Evolutionary conservation across 108 stramenopile genomes (phyloP), one percentile per base, ranked within the genome.

Genomic region (Nitzschia inconspicua): DNA sequence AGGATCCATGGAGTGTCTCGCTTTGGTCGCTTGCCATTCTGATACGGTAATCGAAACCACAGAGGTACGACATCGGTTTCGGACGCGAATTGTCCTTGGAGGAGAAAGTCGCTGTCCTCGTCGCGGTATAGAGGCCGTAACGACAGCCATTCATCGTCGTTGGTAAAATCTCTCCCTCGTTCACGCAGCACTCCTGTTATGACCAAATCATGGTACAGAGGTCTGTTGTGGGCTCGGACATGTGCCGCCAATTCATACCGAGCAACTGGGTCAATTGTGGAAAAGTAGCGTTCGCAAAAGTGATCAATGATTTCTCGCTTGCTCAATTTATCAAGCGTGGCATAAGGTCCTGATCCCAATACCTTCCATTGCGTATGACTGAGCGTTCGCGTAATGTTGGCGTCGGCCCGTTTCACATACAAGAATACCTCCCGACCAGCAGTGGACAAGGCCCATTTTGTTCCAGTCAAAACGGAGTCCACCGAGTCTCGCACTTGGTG

Each of bases 321-420:
- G 55, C 59, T 65, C 59, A 63, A 18, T 36, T 59, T 54, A 36
- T 79, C 75, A 10, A 86, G 57, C 4, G 80, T 72, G 4, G 76
- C 70, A 52, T 86, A 86, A 5, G 80, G 85, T 22, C 85, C 85
- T 18, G 44, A 60, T 24, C 81, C 81, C 9, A 86, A 42, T 6
- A 86, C 78, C 44, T 66, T 66, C 85, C 85, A 86, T 63, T 76
- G 80, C 16, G 85, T 82, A 48, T 80, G 78, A 23, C 66, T 70
- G 7, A 86, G 22, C 1, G 81, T 70, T 11, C 85, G 72, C 1
- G 72, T 77, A 32, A 86, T 68, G 44, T 66, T 77, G 41, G 75
- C 78, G 54, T 86, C 85, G 5, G 82, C 74, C 27, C 75, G 72
- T 47, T 75, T 76, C 4, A 72, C 44, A 44, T 86, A 86, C 39